Evolutionary conservation across 805 yeast genomes (phyloP), one percentile per base, ranked within the genome.

Genomic region (Tetrapisispora nanseiensis): DNA sequence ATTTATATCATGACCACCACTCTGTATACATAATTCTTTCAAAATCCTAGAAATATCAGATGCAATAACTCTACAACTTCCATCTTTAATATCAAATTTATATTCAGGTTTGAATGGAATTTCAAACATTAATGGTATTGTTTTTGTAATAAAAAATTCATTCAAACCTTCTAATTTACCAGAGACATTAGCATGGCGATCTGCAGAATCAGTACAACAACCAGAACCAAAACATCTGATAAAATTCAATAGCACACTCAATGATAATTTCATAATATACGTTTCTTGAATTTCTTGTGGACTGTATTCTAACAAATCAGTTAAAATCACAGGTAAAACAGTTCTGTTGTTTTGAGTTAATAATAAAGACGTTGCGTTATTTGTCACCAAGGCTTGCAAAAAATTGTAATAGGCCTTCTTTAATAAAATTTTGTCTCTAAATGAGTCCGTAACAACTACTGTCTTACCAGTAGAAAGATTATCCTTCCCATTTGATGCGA

Each of bases 311-410:
- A 87, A 67, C 47, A 86, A 65, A 42, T 78, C 72, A 47, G 78
- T 72, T 45, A 87, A 66, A 11, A 86, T 70, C 12, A 66, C 66
- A 6, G 82, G 81, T 43, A 87, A 69, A 12, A 66, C 72, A 42
- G 63, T 65, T 55, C 76, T 75, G 59, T 86, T 86, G 33, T 76
- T 74, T 45, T 75, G 78, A 3, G 86, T 75, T 42, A 87, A 66
- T 56, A 92, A 74, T 43, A 92, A 67, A 41, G 94, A 81, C 15
- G 90, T 78, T 50, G 80, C 76, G 55, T 84, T 81, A 64, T 92
- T 94, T 47, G 82, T 73, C 16, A 84, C 71, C 32, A 92, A 63
- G 18, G 82, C 72, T 52, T 81, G 75, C 38, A 92, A 56, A 49
- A 89, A 75, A 16, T 77, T 74, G 57, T 85, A 73, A 51, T 81